Evolutionary conservation across 2,329 filamentous ascomycete species (phyloP), one percentile per base, ranked within the genome.

Genomic region (Sclerotinia borealis): DNA sequence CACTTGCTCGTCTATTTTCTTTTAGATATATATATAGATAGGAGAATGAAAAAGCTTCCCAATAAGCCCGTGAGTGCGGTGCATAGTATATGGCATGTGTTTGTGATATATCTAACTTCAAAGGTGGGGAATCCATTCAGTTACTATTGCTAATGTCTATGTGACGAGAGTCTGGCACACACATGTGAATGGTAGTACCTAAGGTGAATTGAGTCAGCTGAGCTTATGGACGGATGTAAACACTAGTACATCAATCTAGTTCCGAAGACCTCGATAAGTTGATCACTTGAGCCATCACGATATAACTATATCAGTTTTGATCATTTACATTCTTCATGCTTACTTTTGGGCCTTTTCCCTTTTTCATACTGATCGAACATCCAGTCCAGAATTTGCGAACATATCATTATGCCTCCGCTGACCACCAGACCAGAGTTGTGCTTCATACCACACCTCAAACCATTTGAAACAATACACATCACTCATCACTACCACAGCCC

Each of bases 21-120:
- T n/a, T n/a, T n/a, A n/a, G 13, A 31, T 13, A 25, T 13, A 25
- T 27, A 34, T 25, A 45, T 56, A 56, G 39, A 58, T 58, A n/a
- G 9, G 13, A 45, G 8, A 58, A 45, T 58, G 2, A 34, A 34
- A 36, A 19, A 22, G 19, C 2, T 39, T 58, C 2, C 1, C 5
- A 31, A 25, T 36, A 25, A 19, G 39, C 54, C 54, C 54, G 54
- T 58, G n/a, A 58, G 54, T 58, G 39, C 54, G 54, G 54, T 17
- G 54, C 54, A 45, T 34, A 25, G 8, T 58, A 19, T 34, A 2
- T 19, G 19, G 4, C 13, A 22, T 19, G n/a, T 36, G 15, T 45
- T 25, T 0, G n/a, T 58, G 39, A 45, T 11, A 34, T 58, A 6
- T 31, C 15, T 17, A 15, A 27, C 22, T 4, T 25, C 1, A 2